These are phyloP conservation scores for Macrophomina pseudophaseolina DNA, from an alignment of 2,329 filamentous ascomycete species.

Conservation along the genomic window DNA sequence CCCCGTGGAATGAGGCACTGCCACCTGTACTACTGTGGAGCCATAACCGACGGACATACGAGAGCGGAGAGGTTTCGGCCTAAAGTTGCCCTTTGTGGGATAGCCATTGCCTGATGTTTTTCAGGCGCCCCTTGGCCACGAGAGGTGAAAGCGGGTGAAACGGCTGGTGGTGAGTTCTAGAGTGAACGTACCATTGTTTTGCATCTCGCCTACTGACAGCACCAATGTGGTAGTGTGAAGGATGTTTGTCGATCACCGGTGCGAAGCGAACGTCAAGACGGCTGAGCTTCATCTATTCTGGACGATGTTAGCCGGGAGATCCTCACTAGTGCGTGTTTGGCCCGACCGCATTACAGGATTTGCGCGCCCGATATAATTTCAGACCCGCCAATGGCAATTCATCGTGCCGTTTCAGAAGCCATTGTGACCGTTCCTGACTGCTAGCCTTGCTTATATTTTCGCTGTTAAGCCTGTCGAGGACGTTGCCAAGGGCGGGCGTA, in stretches of 20 bases:
- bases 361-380: not conserved
- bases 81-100: not conserved
- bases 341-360: not conserved
- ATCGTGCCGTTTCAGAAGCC: not conserved
- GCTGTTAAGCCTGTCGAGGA: not conserved
- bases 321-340: not conserved
- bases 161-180: not conserved
- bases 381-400: not conserved
- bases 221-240: not conserved
- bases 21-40: not conserved
- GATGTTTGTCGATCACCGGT: not conserved
- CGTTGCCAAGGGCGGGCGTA: slow-evolving; percentile 22
- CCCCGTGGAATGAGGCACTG: not conserved
- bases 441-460: not conserved
- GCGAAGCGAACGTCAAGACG: not conserved
- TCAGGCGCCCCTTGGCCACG: not conserved
- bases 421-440: not conserved
- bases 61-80: not conserved
- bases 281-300: slow-evolving; percentile 10
- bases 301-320: not conserved
- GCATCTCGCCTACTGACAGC: slow-evolving; percentile 1
- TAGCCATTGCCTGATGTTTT: not conserved
- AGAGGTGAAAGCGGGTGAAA: not conserved
- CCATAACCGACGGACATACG: not conserved
- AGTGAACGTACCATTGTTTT: slow-evolving; percentile 2